Conservation (phyloP, 2,329 filamentous ascomycete species). For the Phyllosticta ampelicida region DNA sequence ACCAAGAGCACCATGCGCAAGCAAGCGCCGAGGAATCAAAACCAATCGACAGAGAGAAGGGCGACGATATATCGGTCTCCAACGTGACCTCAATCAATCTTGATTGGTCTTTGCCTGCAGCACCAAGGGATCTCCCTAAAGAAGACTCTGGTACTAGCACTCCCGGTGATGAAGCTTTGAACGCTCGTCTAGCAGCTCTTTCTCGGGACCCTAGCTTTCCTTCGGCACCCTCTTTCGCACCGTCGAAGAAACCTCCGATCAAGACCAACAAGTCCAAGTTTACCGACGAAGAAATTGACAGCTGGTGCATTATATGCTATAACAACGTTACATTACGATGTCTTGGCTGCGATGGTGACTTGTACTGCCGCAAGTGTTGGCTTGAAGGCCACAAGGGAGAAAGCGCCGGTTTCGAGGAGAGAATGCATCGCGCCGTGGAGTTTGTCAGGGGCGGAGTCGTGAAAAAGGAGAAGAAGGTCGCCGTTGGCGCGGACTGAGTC, state of each 20-base stretch:
- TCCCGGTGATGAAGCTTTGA: conserved; percentile 34
- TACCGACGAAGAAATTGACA: conserved; percentile 60
- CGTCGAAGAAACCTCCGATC: conserved; percentile 23
- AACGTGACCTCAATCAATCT: neutral
- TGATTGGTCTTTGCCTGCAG: conserved; percentile 31
- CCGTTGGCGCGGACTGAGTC: neutral
- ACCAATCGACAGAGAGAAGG: neutral
- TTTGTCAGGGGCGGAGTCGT: conserved; percentile 27
- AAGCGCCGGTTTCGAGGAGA: conserved; percentile 58
- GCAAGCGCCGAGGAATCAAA: neutral
- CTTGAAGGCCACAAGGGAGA: conserved; percentile 66
- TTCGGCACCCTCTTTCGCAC: conserved; percentile 36
- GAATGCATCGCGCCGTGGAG: conserved; percentile 55
- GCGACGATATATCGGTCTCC: neutral
- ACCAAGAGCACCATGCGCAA: neutral
- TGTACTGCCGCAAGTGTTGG: conserved; percentile 74
- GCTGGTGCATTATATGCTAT: conserved; percentile 74
- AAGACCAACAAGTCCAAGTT: conserved; percentile 20
- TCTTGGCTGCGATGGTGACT: conserved; percentile 56
- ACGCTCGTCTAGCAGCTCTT: conserved; percentile 35
- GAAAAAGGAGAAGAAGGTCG: conserved; percentile 7
- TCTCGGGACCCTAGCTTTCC: conserved; percentile 28
- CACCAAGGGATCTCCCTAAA: conserved; percentile 24
- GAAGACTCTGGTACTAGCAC: conserved; percentile 19
- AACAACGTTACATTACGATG: conserved; percentile 67